Evolutionary conservation across 2,329 filamentous ascomycete species (phyloP).

Genomic region (Triangularia setosa): DNA sequence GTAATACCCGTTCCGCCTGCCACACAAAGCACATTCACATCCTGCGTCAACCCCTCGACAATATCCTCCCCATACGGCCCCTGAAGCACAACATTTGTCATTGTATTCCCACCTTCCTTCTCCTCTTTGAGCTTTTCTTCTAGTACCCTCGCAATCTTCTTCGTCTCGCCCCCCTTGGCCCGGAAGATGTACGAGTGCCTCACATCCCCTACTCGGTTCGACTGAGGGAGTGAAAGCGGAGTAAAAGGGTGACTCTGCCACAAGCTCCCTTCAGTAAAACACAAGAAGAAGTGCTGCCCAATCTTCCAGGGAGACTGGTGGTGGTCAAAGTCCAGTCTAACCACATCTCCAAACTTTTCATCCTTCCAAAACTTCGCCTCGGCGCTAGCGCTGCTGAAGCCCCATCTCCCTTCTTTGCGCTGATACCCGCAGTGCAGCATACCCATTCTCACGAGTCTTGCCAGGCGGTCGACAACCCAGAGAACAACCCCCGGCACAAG

Average conservation of each 20-base stretch:
- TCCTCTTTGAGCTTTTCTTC: constrained; percentile 33
- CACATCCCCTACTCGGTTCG: constrained; percentile 36
- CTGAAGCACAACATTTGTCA: constrained; percentile 55
- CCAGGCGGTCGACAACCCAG: constrained; percentile 60
- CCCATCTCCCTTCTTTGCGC: constrained; percentile 37
- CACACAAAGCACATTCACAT: constrained; percentile 48
- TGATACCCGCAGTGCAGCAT: constrained; percentile 58
- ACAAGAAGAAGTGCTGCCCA: constrained; percentile 70
- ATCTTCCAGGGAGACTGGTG: constrained; percentile 58
- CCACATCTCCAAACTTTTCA: constrained; percentile 54
- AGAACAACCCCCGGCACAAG: constrained; percentile 62
- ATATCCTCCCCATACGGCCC: constrained; percentile 60
- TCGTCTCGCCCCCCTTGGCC: constrained; percentile 57
- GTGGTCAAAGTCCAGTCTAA: constrained; percentile 64
- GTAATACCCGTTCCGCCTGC: constrained; percentile 58
- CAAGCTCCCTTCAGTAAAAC: constrained; percentile 61
- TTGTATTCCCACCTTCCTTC: constrained; percentile 20
- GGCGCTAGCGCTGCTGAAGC: constrained; percentile 53
- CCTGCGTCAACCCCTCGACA: constrained; percentile 37
- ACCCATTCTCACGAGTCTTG: constrained; percentile 54
- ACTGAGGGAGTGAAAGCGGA: constrained; percentile 50
- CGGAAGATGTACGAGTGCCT: constrained; percentile 55
- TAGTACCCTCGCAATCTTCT: constrained; percentile 46
- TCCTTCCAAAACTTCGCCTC: constrained; percentile 52
- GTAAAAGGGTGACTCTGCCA: constrained; percentile 74